Base-by-base conservation (phyloP, 805 yeast genomes). In the Hermanozyma aechmeae region DNA sequence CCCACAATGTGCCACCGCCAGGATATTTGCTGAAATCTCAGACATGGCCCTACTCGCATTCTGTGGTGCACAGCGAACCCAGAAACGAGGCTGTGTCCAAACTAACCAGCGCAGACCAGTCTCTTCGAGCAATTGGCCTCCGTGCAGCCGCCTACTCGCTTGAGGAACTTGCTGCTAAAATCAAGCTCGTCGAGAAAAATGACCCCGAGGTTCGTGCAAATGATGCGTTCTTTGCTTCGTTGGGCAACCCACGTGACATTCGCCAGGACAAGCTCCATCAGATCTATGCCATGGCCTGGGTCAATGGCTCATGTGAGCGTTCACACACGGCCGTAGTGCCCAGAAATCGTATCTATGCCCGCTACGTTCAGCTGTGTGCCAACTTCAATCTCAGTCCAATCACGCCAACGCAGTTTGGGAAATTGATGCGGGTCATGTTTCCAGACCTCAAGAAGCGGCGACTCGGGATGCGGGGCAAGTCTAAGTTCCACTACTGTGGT, bases 401-500 rank as follows among this genome's bases (percentile, higher is more conserved):
- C 31, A 71, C 79, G 21, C 86, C 84, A 16, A 89, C 93, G 1
- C 73, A 82, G 3, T 71, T 84, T 45, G 95, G 94, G 4, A 42
- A 44, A 18, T 39, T 25, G 59, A 59, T 27, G 62, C 65, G 34
- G 48, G 48, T 17, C 49, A 43, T 39, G 38, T 51, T 34, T 37
- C 92, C 94, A 0, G 60, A 62, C 31, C 59, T 83, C 36, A 73
- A 76, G 17, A 80, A 92, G 0, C 68, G 93, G 38, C 65, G 96
- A 30, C 59, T 85, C 30, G 96, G 96, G 26, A 73, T 77, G 50
- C 64, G 94, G 28, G 87, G 87, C 2, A 80, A 78, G 45, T 76
- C 89, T 13, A 79, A 79, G 48, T 86, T 86, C 52, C 93, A 84
- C 50, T 85, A 83, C 46, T 80, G 89, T 52, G 94, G 94, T 3